These are phyloP conservation scores for Pestalotiopsis sp. DNA, from an alignment of 2,329 filamentous ascomycete genomes.

Conservation along the genomic window DNA sequence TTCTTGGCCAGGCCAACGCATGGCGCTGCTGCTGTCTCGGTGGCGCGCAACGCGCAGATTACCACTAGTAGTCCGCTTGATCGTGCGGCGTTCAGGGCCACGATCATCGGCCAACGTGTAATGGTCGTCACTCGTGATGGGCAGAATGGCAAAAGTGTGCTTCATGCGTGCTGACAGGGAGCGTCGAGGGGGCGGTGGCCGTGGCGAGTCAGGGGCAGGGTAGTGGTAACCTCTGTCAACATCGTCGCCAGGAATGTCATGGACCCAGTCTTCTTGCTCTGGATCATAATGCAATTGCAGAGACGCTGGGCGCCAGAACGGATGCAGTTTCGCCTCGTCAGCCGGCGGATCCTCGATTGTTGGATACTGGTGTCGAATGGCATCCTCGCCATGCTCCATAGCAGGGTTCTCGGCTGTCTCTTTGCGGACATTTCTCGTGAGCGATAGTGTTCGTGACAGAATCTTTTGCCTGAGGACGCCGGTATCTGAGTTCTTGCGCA, in stretches of 20 bases:
- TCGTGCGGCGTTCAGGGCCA: conserved; percentile 54
- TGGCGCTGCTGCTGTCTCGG: conserved; percentile 40
- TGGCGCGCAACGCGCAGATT: conserved; percentile 60
- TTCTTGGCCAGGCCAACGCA: conserved; percentile 20
- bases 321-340: conserved; percentile 58
- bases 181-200: conserved; percentile 40
- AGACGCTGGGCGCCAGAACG: conserved; percentile 60
- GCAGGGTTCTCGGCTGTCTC: conserved; percentile 26
- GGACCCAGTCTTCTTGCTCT: conserved; percentile 27
- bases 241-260: conserved; percentile 31
- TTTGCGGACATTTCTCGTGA: conserved; percentile 43
- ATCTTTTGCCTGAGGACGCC: conserved; percentile 42
- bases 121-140: conserved; percentile 43
- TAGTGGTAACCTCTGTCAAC: conserved; percentile 42
- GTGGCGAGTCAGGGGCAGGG: conserved; percentile 47
- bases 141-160: conserved; percentile 61
- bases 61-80: conserved; percentile 59
- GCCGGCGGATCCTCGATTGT: conserved; percentile 45
- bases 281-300: conserved; percentile 32
- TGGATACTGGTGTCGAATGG: conserved; percentile 36
- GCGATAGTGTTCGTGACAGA: conserved; percentile 52
- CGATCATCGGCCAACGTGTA: conserved; percentile 32
- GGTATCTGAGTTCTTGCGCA: conserved; percentile 48
- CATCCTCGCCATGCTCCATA: conserved; percentile 27
- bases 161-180: conserved; percentile 55